Conservation (phyloP, 345 rosid species). For the Kernera saxatilis region DNA sequence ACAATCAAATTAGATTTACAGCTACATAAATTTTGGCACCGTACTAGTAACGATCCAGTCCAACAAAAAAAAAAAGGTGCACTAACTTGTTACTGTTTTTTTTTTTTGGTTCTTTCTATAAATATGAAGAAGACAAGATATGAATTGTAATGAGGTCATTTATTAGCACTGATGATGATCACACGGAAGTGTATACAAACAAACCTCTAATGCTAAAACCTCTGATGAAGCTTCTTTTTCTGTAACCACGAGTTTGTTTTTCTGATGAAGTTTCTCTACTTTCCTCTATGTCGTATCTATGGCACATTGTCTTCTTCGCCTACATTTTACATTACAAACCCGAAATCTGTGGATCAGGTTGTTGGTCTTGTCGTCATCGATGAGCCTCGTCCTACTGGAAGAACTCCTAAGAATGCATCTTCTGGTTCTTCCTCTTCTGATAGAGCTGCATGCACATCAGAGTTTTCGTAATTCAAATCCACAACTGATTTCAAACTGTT, state of each 20-base stretch:
- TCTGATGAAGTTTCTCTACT: background rate
- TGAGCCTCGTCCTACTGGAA: slow-evolving; percentile 80
- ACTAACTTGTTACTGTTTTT: background rate
- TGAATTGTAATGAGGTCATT: background rate
- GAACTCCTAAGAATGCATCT: slow-evolving; percentile 54
- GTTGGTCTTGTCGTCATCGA: slow-evolving; percentile 93
- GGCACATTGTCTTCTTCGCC: slow-evolving; percentile 13
- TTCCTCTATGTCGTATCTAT: slow-evolving; percentile 10
- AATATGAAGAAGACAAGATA: slow-evolving; percentile 4
- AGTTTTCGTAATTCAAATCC: background rate
- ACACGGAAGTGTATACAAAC: slow-evolving; percentile 12
- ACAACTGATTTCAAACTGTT: background rate
- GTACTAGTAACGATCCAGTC: background rate
- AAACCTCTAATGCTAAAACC: background rate
- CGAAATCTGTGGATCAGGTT: slow-evolving; percentile 39
- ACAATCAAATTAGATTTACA: slow-evolving; percentile 1
- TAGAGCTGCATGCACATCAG: slow-evolving; percentile 46
- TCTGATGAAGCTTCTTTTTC: slow-evolving; percentile 7
- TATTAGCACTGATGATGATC: background rate
- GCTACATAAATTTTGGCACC: slow-evolving; percentile 15
- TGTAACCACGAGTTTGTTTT: background rate
- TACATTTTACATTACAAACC: slow-evolving; percentile 18
- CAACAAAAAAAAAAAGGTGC: background rate
- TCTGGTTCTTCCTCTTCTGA: slow-evolving; percentile 54
- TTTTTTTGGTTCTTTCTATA: too few species aligned